Conservation (phyloP, 78 protist genomes). For the Tieghemostelium lacteum region DNA sequence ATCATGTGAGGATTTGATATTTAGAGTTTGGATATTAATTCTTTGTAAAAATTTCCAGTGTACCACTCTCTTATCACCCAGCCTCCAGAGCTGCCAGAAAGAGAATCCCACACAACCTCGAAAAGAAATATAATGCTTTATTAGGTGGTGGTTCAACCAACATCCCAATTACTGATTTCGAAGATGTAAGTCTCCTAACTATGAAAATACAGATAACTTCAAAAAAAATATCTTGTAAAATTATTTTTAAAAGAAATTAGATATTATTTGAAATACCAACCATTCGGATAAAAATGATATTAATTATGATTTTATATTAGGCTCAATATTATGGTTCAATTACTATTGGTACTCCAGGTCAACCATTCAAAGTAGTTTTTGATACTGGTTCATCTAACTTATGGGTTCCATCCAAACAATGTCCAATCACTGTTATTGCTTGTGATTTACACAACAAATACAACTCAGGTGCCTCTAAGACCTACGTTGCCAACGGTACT, state of each 20-base stretch:
- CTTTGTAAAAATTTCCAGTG: conserved; percentile 16
- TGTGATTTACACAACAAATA: conserved; percentile 91
- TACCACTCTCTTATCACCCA: conserved; percentile 29
- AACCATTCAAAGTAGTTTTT: conserved; percentile 94
- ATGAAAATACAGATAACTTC: too few relatives aligned
- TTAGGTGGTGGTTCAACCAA: conserved; percentile 22
- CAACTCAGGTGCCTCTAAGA: conserved; percentile 80
- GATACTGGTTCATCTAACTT: conserved; percentile 98
- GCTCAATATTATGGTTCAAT: conserved; percentile 97
- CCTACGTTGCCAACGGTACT: conserved; percentile 91
- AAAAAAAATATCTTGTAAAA: neutral
- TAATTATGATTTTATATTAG: neutral
- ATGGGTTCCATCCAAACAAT: conserved; percentile 91
- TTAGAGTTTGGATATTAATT: neutral
- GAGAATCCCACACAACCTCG: conserved; percentile 48
- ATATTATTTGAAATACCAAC: too few relatives aligned
- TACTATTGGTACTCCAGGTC: conserved; percentile 97
- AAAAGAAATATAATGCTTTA: conserved; percentile 1
- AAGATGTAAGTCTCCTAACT: conserved; percentile 2
- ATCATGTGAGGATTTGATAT: neutral
- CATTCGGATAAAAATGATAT: neutral
- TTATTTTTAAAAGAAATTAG: too few relatives aligned
- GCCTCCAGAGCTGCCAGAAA: conserved; percentile 31
- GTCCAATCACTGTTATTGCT: conserved; percentile 79
- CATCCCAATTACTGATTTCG: conserved; percentile 66